phyloP scores from a whole-genome alignment of 805 yeast genomes.

The Zygosaccharomyces siamensis region DNA sequence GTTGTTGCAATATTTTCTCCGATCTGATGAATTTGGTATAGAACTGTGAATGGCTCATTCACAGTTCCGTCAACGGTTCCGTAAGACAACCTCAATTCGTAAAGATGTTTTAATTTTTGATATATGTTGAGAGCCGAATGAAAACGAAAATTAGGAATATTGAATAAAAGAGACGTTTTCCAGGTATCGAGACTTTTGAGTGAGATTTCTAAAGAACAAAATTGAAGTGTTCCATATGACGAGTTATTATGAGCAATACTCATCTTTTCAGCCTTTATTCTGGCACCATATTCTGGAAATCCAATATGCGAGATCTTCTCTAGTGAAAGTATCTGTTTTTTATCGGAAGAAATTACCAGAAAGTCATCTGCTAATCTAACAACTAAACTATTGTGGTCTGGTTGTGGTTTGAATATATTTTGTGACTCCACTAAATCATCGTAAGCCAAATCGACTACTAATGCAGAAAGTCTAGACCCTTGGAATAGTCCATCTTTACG shows the following conservation, averaged over 20 bases:
- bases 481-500: conserved; percentile 74
- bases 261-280: conserved; percentile 40
- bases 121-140: conserved; percentile 22
- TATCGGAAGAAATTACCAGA: conserved; percentile 53
- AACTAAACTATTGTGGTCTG: conserved; percentile 35
- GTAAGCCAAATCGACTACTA: conserved; percentile 69
- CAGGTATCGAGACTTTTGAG: conserved; percentile 33
- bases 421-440: conserved; percentile 49
- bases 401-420: conserved; percentile 27
- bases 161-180: conserved; percentile 31
- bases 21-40: conserved; percentile 19
- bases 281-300: conserved; percentile 41
- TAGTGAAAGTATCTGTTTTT: conserved; percentile 31
- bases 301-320: conserved; percentile 34
- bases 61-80: conserved; percentile 26
- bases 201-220: conserved; percentile 42
- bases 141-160: conserved; percentile 12
- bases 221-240: conserved; percentile 24
- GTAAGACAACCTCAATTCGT: conserved; percentile 34
- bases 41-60: conserved; percentile 21
- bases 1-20: conserved; percentile 20
- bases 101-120: conserved; percentile 23
- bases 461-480: conserved; percentile 73
- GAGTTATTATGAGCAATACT: conserved; percentile 23
- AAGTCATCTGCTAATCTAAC: conserved; percentile 83